These are phyloP conservation scores for Tolypocladium album DNA, from an alignment of 2,329 filamentous ascomycete genomes.

Conservation along the genomic window DNA sequence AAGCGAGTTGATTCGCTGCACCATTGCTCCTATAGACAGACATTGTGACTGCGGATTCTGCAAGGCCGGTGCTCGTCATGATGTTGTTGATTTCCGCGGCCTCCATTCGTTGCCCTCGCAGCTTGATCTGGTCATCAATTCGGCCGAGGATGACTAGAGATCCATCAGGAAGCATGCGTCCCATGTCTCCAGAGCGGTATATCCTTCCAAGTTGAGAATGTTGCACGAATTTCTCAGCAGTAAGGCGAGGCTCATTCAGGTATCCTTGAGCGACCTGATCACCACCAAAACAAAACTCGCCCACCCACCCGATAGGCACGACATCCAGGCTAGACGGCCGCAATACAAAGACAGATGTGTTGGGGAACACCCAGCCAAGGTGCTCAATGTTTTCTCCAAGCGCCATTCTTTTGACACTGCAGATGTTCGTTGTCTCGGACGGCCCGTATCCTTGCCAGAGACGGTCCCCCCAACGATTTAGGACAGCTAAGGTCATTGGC, in stretches of 20 bases:
- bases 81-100: constrained; percentile 62
- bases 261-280: constrained; percentile 72
- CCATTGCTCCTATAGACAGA: constrained; percentile 33
- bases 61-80: constrained; percentile 38
- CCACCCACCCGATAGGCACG: constrained; percentile 60
- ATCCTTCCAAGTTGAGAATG: constrained; percentile 61
- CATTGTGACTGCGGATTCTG: constrained; percentile 54
- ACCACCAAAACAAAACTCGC: constrained; percentile 81
- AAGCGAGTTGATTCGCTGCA: constrained; percentile 44
- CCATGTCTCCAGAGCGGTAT: constrained; percentile 76
- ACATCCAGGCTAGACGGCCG: constrained; percentile 31
- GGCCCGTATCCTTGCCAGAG: constrained; percentile 78
- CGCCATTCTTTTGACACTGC: constrained; percentile 58
- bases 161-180: constrained; percentile 66
- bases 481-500: constrained; percentile 62
- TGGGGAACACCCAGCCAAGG: constrained; percentile 63
- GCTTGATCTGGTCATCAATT: constrained; percentile 70
- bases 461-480: constrained; percentile 55
- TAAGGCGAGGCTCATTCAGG: constrained; percentile 53
- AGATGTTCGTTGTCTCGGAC: constrained; percentile 82
- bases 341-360: constrained; percentile 65
- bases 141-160: constrained; percentile 64
- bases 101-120: constrained; percentile 72
- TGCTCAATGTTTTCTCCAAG: constrained; percentile 54
- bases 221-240: constrained; percentile 54